Percentiles rank a stretch among this genome's conserved stretches.
Evolutionary conservation across 306 rosid species (phyloP).

Genomic region (Biancaea sappan): DNA sequence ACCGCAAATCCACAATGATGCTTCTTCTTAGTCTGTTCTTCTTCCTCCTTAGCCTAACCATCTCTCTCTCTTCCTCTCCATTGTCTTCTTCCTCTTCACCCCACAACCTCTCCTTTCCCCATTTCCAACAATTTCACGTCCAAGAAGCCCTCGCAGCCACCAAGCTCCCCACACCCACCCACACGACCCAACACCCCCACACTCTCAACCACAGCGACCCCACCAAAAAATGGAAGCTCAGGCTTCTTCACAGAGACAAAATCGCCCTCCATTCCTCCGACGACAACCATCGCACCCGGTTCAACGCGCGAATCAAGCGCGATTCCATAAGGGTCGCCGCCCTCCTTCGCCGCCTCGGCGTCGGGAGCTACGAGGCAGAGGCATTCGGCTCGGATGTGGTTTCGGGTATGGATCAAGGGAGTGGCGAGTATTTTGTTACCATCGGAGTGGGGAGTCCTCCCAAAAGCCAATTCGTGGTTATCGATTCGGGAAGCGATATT

Average conservation of each 20-base stretch:
- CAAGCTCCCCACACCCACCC: conserved; percentile 14
- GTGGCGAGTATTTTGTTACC: conserved; percentile 87
- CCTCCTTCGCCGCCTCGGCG: conserved; percentile 45
- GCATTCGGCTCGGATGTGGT: conserved; percentile 86
- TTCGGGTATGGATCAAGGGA: conserved; percentile 93
- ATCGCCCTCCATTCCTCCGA: conserved; percentile 17
- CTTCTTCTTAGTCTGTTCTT: not conserved
- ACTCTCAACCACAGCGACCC: not conserved
- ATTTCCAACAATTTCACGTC: conserved; percentile 43
- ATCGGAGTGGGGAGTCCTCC: conserved; percentile 92
- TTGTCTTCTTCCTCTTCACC: conserved; percentile 26
- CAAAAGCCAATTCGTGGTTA: conserved; percentile 80
- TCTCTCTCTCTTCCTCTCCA: not conserved
- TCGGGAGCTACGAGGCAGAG: conserved; percentile 26
- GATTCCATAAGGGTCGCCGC: conserved; percentile 61
- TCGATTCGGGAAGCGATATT: conserved; percentile 92
- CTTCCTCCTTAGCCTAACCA: conserved; percentile 10
- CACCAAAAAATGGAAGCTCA: conserved; percentile 47
- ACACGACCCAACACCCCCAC: not conserved
- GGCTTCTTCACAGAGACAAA: conserved; percentile 74
- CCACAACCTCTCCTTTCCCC: conserved; percentile 38
- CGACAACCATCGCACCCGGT: conserved; percentile 26
- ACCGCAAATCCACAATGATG: not conserved
- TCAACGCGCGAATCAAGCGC: conserved; percentile 61
- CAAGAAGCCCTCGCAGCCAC: conserved; percentile 31